These are phyloP conservation scores for Domatiomyces catenatus DNA, from an alignment of 2,329 filamentous ascomycete species.

Conservation along the genomic window DNA sequence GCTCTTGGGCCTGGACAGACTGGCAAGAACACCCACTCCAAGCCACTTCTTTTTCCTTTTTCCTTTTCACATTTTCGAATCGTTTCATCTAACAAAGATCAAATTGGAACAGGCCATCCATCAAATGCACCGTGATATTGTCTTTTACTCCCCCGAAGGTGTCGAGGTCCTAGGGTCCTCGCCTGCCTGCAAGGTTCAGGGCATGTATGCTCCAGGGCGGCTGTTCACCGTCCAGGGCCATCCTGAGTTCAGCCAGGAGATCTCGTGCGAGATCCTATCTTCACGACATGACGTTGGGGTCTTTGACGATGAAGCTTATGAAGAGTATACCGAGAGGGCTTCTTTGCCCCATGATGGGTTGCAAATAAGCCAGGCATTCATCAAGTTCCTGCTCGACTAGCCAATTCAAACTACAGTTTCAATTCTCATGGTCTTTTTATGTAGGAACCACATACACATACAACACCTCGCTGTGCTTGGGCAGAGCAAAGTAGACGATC, in stretches of 20 bases:
- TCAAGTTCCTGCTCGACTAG: slow-evolving; percentile 55
- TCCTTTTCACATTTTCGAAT: neutral
- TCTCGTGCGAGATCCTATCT: slow-evolving; percentile 53
- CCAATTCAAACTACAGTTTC: neutral
- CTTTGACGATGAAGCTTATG: slow-evolving; percentile 52
- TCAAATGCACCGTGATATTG: slow-evolving; percentile 76
- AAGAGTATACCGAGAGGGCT: slow-evolving; percentile 53
- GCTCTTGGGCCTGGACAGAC: slow-evolving; percentile 51
- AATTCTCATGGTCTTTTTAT: too few relatives aligned
- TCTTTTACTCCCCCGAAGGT: slow-evolving; percentile 46
- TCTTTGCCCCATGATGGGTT: slow-evolving; percentile 62
- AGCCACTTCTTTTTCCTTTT: neutral
- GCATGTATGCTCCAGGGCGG: slow-evolving; percentile 53
- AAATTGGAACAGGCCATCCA: slow-evolving; percentile 38
- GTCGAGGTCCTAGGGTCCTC: slow-evolving; percentile 51
- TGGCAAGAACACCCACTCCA: slow-evolving; percentile 30
- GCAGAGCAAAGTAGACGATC: too few relatives aligned
- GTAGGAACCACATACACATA: too few relatives aligned
- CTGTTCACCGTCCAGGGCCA: slow-evolving; percentile 73
- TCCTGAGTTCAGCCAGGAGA: slow-evolving; percentile 62
- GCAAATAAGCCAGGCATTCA: slow-evolving; percentile 55
- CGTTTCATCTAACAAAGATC: too few relatives aligned
- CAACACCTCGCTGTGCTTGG: too few relatives aligned
- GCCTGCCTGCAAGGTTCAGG: slow-evolving; percentile 56
- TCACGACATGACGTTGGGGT: slow-evolving; percentile 50